Evolutionary conservation across 2,329 filamentous ascomycete species (phyloP), one percentile per base, ranked within the genome.

Genomic region (Cladophialophora immunda): DNA sequence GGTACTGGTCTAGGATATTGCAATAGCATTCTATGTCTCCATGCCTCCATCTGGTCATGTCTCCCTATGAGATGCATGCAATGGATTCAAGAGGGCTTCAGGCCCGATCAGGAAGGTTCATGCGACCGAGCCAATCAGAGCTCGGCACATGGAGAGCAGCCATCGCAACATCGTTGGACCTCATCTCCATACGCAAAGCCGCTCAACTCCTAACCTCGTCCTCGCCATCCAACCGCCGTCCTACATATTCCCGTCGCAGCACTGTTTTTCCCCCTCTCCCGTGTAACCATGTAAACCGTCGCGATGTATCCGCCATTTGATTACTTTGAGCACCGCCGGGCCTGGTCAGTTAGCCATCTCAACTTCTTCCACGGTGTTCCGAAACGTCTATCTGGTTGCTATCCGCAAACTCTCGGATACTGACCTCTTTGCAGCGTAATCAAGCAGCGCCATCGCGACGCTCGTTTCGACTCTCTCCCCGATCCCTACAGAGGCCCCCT

Each of bases 381-480:
- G 9, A 8, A 36, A 36, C 1, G n/a, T 22, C 34, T 34, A 6
- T 38, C 15, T 17, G 22, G 13, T 15, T 8, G 11, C 30, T 27
- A 32, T 50, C 30, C 41, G 13, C 27, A 25, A 36, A 13, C 41
- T 15, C 58, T 25, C 45, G 17, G 19, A 64, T 54, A 47, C 34
- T 52, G 19, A 71, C 59, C 19, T 38, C 19, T 29, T 34, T 34
- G 13, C 75, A 97, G 93, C 81, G 84, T 88, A 73, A 86, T 87
- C 78, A 97, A 97, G 82, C 91, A 95, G 80, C 80, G 87, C 68
- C 89, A 97, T 78, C 90, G 94, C 47, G 82, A 84, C 17, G 81
- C 85, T 58, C 89, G 91, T 60, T 91, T 97, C 72, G 83, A 85
- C 38, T 85, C 84, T 5, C 86, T 97, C 6, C 85, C 87, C 0